Base-by-base conservation (phyloP, 2,329 filamentous ascomycete genomes). In the Calonectria hongkongensis region DNA sequence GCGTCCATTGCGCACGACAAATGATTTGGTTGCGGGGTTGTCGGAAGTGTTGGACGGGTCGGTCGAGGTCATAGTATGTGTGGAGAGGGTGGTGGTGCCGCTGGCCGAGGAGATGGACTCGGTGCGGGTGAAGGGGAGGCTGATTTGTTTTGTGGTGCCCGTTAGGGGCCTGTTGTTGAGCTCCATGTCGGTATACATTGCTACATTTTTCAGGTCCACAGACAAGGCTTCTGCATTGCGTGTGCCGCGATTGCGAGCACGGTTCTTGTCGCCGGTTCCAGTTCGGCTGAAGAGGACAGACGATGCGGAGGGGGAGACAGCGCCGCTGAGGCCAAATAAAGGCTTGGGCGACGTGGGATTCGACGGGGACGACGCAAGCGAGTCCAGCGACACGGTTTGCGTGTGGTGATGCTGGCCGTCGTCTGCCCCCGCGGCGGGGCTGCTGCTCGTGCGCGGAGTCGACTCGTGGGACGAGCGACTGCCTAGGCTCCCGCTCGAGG, bases 1-100 rank as follows among this genome's bases (percentile, higher is more conserved):
- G 71, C 95, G 93, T 66, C 95, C 95, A 86, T 97, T 93, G 79
- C 93, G 92, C 75, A 92, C 86, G 76, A 94, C 86, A 79, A 96
- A 94, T 9, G 92, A 92, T 77, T 86, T 87, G 25, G 83, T 67
- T 78, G 82, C 69, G 77, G 82, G 79, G 73, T 83, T 85, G 58
- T 88, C 88, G 45, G 83, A 84, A 28, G 85, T 85, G 70, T 84
- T 84, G 27, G 85, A 83, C 4, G 83, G 84, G 30, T 90, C 89
- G 79, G 85, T 87, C 39, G 88, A 88, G 56, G 85, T 83, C 84
- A 88, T 87, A 54, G 86, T 87, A 74, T 85, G 85, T 62, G 82
- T 82, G 71, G 86, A 86, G 67, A 83, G 80, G n/a, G 85, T 83
- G 9, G 85, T 83, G 74, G 82, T 82, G 68, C 84, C 85, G 73